A percentile compares a stretch with the other conserved stretches of the same genome.
These are phyloP conservation scores for Geranium brycei DNA, from an alignment of 345 rosid species.

Conservation along the genomic window DNA sequence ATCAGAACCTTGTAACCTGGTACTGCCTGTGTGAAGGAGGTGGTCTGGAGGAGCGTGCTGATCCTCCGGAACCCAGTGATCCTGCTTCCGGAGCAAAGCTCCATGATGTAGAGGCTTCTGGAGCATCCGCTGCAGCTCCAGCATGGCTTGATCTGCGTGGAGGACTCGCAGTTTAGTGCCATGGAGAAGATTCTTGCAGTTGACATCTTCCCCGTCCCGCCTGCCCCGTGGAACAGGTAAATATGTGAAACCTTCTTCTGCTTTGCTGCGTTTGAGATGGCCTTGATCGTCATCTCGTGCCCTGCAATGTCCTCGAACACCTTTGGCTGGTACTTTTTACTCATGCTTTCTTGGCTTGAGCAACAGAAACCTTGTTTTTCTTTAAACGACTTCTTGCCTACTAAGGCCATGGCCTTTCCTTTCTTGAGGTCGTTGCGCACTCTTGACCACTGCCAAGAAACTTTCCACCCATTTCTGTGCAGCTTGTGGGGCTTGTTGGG, in stretches of 20 bases:
- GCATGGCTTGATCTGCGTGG: slow-evolving; percentile 13
- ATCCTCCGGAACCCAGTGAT: slow-evolving; percentile 18
- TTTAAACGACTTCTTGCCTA: neutral
- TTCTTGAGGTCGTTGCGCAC: slow-evolving; percentile 7
- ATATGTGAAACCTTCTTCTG: slow-evolving; percentile 12
- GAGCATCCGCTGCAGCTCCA: slow-evolving; percentile 24
- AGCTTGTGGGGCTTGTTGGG: slow-evolving; percentile 1
- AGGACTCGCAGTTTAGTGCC: slow-evolving; percentile 19
- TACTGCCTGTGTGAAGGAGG: slow-evolving; percentile 15
- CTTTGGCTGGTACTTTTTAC: slow-evolving; percentile 23
- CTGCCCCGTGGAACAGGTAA: slow-evolving; percentile 28
- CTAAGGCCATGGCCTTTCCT: slow-evolving; percentile 2
- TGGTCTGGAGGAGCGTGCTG: slow-evolving; percentile 20
- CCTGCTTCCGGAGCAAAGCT: slow-evolving; percentile 18
- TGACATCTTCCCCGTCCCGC: slow-evolving; percentile 27
- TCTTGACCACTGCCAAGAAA: slow-evolving; percentile 21
- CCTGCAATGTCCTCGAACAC: slow-evolving; percentile 19
- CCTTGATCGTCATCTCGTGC: slow-evolving; percentile 15
- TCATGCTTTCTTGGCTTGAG: slow-evolving; percentile 12
- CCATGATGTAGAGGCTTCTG: slow-evolving; percentile 17
- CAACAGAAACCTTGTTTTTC: too few species aligned
- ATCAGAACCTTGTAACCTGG: slow-evolving; percentile 21
- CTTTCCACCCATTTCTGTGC: slow-evolving; percentile 10
- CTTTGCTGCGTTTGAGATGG: slow-evolving; percentile 13
- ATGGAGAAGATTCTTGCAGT: slow-evolving; percentile 16